Percentiles rank a stretch among this genome's conserved stretches.
These are phyloP conservation scores for Ophiorrhiza pumila DNA, from an alignment of 257 asterid genomes.

Conservation along the genomic window DNA sequence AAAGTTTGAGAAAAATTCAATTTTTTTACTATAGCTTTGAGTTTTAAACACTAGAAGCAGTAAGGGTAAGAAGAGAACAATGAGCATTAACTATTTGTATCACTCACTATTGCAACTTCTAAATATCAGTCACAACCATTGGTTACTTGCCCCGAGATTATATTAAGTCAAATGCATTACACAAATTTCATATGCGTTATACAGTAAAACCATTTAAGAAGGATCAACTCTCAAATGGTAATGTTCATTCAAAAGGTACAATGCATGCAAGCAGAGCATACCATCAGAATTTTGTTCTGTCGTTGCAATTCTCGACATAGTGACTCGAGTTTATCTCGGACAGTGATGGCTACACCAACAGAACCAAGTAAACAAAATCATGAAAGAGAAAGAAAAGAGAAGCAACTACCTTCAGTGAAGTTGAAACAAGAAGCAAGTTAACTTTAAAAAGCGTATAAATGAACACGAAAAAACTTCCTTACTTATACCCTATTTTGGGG, in stretches of 20 bases:
- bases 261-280: conserved; percentile 26
- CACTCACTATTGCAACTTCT: not conserved
- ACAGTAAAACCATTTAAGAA: not conserved
- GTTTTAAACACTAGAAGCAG: not conserved
- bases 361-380: conserved; percentile 24
- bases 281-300: conserved; percentile 88
- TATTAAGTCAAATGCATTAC: not conserved
- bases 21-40: too few species aligned
- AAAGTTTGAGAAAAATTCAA: too few species aligned
- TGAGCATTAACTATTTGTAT: not conserved
- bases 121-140: not conserved
- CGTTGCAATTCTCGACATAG: conserved; percentile 97
- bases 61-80: not conserved
- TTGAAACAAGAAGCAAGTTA: not conserved
- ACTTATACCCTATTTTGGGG: not conserved
- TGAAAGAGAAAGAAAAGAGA: not conserved
- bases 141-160: not conserved
- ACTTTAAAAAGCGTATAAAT: not conserved
- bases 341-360: conserved; percentile 75
- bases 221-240: not conserved
- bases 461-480: not conserved
- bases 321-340: conserved; percentile 93
- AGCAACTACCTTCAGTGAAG: not conserved
- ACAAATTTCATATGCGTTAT: not conserved
- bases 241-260: conserved; percentile 11